Evolutionary conservation across 1,139 yeast genomes (phyloP).

Genomic region (Magnusiomyces ingens): DNA sequence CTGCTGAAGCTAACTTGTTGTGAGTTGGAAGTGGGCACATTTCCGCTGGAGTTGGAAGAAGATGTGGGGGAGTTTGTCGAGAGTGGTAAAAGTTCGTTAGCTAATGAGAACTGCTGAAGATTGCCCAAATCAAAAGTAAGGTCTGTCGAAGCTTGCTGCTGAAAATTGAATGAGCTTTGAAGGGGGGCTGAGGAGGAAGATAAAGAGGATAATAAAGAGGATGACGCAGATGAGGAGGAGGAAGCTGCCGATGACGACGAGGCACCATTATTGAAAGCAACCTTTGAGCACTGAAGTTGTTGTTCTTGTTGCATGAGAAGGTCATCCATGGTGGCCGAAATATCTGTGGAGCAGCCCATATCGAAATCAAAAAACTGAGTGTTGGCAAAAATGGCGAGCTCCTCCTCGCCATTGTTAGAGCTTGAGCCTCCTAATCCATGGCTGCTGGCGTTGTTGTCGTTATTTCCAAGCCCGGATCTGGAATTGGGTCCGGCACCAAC

Average conservation of each 20-base stretch:
- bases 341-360: constrained; percentile 38
- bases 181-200: background rate
- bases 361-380: constrained; percentile 41
- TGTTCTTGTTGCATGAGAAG: constrained; percentile 36
- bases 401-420: constrained; percentile 27
- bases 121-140: constrained; percentile 7
- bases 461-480: constrained; percentile 1
- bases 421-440: too few species aligned
- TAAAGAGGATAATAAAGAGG: background rate
- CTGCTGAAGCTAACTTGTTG: background rate
- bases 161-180: background rate
- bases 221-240: constrained; percentile 7
- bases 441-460: constrained; percentile 2
- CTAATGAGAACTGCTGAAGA: constrained; percentile 14
- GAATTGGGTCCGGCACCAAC: constrained; percentile 1
- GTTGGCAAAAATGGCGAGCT: constrained; percentile 37
- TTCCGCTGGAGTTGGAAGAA: too few species aligned
- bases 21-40: too few species aligned
- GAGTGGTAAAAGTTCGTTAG: constrained; percentile 11
- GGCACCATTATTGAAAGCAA: constrained; percentile 27
- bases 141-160: constrained; percentile 3
- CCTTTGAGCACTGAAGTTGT: constrained; percentile 33
- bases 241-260: background rate
- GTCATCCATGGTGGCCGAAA: constrained; percentile 37
- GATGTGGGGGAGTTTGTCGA: background rate